Percentiles rank a stretch among this genome's conserved stretches.
phyloP scores from a whole-genome alignment of 2,329 filamentous ascomycete genomes.

The Aspergillus sp. region DNA sequence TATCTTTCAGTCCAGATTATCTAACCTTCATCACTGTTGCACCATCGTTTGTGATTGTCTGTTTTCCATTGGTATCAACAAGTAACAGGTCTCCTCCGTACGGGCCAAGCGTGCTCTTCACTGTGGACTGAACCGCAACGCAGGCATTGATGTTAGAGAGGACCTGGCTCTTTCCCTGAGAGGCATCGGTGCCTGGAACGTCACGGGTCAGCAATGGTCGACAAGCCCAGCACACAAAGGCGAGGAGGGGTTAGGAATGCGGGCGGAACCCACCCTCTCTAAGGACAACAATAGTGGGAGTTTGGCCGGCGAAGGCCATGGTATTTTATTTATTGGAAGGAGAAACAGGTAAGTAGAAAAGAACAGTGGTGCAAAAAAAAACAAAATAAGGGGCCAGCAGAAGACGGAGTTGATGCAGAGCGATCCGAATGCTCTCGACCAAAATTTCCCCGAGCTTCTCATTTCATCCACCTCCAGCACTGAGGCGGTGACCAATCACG shows the following conservation, averaged over 20 bases:
- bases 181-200: conserved; percentile 82
- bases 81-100: conserved; percentile 96
- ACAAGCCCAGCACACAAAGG: conserved; percentile 21
- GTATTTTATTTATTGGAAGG: conserved; percentile 30
- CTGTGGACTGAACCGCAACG: conserved; percentile 89
- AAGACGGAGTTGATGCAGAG: conserved; percentile 22
- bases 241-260: conserved; percentile 26
- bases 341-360: conserved; percentile 17
- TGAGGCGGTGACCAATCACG: conserved; percentile 38
- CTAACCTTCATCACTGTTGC: conserved; percentile 97
- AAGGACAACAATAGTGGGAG: conserved; percentile 95
- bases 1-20: not conserved
- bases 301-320: conserved; percentile 97
- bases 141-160: conserved; percentile 99
- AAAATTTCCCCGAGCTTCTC: conserved; percentile 45
- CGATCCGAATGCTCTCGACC: conserved; percentile 37
- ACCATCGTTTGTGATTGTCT: conserved; percentile 99
- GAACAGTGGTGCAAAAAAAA: conserved; percentile 4
- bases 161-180: conserved; percentile 94
- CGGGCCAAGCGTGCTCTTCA: conserved; percentile 92
- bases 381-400: conserved; percentile 4
- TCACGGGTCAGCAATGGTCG: conserved; percentile 24
- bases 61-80: conserved; percentile 90
- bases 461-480: conserved; percentile 30
- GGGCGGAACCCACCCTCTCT: conserved; percentile 75